Evolutionary conservation across 768 basidiomycete genomes (phyloP), one percentile per base, ranked within the genome.

Genomic region (Psilocybe cubensis): DNA sequence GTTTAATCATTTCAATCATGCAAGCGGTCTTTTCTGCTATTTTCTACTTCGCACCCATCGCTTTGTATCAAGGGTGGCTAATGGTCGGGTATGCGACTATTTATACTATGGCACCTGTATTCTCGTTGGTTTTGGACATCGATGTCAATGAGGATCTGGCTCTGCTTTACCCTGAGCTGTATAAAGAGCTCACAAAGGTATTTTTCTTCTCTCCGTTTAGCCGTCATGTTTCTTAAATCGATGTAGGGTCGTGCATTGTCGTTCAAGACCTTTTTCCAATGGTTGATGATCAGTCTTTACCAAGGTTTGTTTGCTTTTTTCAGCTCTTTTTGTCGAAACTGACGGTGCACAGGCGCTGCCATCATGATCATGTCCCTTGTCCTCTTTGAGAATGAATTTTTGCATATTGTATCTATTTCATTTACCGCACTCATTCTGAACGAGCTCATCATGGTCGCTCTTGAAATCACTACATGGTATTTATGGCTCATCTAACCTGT

Each of bases 281-380:
- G 97, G 97, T 74, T 95, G 59, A 93, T 96, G 87, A 94, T 98
- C 69, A 96, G 94, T 68, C 78, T 98, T 46, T 99, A 98, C 73
- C 97, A 99, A 84, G 96, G 96, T 89, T 52, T 33, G 74, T 35
- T 14, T 48, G 21, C 33, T 48, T 49, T 29, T 47, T 45, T 11
- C 6, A 12, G 9, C 46, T 54, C 3, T 12, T 11, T 42, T 35
- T 35, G 54, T 48, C 40, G 54, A 28, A 27, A 25, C 0, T 20
- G 12, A 25, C 20, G n/a, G 4, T 43, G n/a, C n/a, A 33, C 61
- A 96, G 94, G 96, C 63, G 93, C 93, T 38, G 94, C 94, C 3
- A 99, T 99, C 74, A 99, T 99, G 97, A 92, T 99, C 68, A 86
- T 96, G 79, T 97, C 94, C 0, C 86, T 99, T 20, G 84, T 96